Base-by-base conservation (phyloP, 2,329 filamentous ascomycete genomes). In the Ophiostoma ips region DNA sequence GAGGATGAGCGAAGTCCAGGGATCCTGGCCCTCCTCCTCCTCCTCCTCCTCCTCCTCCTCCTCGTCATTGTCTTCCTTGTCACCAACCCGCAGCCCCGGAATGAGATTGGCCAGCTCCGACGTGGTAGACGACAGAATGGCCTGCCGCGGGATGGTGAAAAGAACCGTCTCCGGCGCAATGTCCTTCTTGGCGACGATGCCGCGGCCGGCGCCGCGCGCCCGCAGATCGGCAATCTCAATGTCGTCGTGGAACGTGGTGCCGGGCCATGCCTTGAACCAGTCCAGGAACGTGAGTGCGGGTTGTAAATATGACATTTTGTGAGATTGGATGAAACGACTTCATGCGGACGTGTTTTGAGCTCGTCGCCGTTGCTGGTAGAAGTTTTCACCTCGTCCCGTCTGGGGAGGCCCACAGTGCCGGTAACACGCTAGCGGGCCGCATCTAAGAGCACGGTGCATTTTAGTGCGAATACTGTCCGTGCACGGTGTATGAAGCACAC, bases 111-210 rank as follows among this genome's bases (percentile, higher is more conserved):
- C 72, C 30, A 94, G 70, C 45, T 75, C 71, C 1, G 87, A 92
- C 37, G 84, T 94, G 60, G 83, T 74, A 19, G 77, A 70, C 57
- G 77, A 84, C 60, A 95, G 77, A 55, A 94, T 81, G 46, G 75
- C 70, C 44, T 70, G 66, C 54, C 84, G 79, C 2, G 87, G 87
- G 54, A 94, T 84, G 44, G 78, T 81, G 69, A 94, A 94, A 40
- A 94, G 74, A 45, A 83, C 76, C 51, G 87, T 85, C 53, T 88
- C 84, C 57, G 84, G 75, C 16, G 71, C 67, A 49, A 95, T 86
- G 55, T 87, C 77, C 52, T 73, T 63, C 19, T 68, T 73, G 24
- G 87, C 84, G 58, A 94, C 85, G 53, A 79, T 76, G 46, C 76
- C 76, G 48, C 76, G 68, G 2, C 76, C 76, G 2, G 74, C 73